These are phyloP conservation scores for Hericium erinaceus DNA, from an alignment of 768 basidiomycete genomes.

Conservation along the genomic window DNA sequence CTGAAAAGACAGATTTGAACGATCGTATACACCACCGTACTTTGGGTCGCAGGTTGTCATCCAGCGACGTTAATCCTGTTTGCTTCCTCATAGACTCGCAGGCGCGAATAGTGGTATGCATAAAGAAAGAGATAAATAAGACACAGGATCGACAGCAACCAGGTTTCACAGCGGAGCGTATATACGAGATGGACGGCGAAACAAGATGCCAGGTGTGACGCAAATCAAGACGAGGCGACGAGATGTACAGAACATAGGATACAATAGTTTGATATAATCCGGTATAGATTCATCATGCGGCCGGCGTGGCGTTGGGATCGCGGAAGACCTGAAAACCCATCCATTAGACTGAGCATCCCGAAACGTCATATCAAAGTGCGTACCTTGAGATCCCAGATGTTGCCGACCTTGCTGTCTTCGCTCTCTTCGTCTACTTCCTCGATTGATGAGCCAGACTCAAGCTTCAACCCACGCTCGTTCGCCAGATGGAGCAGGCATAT, in stretches of 20 bases:
- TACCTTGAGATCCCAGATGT: slow-evolving; percentile 75
- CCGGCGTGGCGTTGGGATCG: slow-evolving; percentile 28
- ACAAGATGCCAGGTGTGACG: not conserved
- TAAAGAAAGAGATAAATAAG: not conserved
- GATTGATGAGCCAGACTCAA: slow-evolving; percentile 43
- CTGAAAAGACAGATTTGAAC: too few relatives aligned
- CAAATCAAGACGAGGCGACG: not conserved
- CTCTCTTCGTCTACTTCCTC: slow-evolving; percentile 23
- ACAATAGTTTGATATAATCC: not conserved
- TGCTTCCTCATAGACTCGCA: too few relatives aligned
- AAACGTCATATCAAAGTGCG: slow-evolving; percentile 8
- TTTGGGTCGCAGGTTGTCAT: too few relatives aligned
- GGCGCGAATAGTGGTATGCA: not conserved
- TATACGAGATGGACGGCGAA: not conserved
- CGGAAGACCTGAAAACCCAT: slow-evolving; percentile 31
- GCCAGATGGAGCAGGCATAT: slow-evolving; percentile 95
- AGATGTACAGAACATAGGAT: not conserved
- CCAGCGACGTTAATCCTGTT: too few relatives aligned
- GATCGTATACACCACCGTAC: too few relatives aligned
- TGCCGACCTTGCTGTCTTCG: slow-evolving; percentile 45
- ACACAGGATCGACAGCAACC: not conserved
- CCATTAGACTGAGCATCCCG: not conserved
- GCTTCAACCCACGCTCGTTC: slow-evolving; percentile 89
- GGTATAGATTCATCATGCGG: slow-evolving; percentile 11
- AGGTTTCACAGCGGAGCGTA: not conserved